Evolutionary conservation across 1,284 basidiomycete species (phyloP).

Genomic region (Puccinia polysora): DNA sequence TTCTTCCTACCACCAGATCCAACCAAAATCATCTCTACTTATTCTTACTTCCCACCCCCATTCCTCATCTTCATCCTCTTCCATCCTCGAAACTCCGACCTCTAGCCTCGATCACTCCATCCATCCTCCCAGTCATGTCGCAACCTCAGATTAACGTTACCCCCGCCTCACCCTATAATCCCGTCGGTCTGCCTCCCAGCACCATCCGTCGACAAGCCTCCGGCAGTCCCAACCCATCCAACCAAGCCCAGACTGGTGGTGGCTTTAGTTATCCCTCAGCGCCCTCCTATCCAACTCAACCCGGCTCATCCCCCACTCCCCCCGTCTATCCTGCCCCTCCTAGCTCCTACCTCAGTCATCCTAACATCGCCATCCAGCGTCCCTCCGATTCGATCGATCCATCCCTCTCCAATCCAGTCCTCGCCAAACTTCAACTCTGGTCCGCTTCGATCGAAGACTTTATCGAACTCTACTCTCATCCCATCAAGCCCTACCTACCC

Average conservation of each 20-base stretch:
- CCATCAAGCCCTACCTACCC: slow-evolving; percentile 88
- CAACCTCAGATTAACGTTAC: slow-evolving; percentile 43
- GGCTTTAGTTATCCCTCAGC: slow-evolving; percentile 26
- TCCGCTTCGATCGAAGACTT: slow-evolving; percentile 68
- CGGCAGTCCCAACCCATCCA: slow-evolving; percentile 5
- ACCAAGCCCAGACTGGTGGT: background rate
- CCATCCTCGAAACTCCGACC: no score
- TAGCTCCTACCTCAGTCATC: slow-evolving; percentile 11
- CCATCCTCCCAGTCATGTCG: background rate
- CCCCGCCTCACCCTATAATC: slow-evolving; percentile 32
- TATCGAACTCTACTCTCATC: slow-evolving; percentile 87
- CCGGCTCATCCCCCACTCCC: slow-evolving; percentile 3
- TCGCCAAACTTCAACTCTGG: slow-evolving; percentile 19
- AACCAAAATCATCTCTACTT: no score
- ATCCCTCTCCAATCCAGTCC: background rate
- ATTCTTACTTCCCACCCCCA: no score
- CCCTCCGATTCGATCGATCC: background rate
- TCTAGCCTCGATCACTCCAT: background rate
- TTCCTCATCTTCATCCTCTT: no score
- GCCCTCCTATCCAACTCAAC: slow-evolving; percentile 16
- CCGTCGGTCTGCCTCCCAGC: background rate
- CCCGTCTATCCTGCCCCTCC: background rate
- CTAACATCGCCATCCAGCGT: background rate
- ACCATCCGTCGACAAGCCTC: slow-evolving; percentile 30
- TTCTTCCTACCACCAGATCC: no score